These are phyloP conservation scores for Plectosphaerella cucumerina DNA, from an alignment of 2,329 filamentous ascomycete genomes.

Conservation along the genomic window DNA sequence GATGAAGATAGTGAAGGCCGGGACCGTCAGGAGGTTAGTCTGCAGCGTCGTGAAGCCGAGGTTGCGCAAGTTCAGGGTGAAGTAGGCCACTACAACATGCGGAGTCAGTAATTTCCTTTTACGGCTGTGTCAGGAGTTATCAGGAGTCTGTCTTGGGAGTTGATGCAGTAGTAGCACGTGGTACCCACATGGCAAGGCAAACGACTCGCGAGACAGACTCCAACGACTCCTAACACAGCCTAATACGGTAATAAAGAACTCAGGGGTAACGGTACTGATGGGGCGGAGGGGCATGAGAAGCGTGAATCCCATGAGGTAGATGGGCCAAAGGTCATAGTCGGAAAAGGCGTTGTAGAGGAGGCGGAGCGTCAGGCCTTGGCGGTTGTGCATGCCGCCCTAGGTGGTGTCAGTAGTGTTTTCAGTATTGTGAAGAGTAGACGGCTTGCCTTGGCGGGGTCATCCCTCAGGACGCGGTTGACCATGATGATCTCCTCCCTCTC, in stretches of 20 bases:
- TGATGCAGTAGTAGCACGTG: no score
- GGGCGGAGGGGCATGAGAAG: constrained; percentile 19
- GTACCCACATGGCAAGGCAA: no score
- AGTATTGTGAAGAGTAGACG: no score
- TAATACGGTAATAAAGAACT: no score
- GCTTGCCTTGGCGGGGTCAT: constrained; percentile 15
- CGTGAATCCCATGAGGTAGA: constrained; percentile 39
- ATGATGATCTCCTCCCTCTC: constrained; percentile 59
- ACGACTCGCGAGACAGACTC: no score
- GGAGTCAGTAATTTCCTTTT: no score
- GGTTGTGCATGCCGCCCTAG: constrained; percentile 47
- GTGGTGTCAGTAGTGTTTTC: background rate
- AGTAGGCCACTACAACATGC: constrained; percentile 35
- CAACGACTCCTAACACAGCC: no score
- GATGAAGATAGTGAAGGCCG: constrained; percentile 20
- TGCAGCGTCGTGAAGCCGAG: constrained; percentile 48
- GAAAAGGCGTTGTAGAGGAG: constrained; percentile 40
- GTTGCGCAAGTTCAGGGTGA: constrained; percentile 45
- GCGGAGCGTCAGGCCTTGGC: constrained; percentile 41
- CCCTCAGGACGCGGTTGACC: constrained; percentile 47
- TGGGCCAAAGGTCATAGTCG: constrained; percentile 53
- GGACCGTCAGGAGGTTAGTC: constrained; percentile 50
- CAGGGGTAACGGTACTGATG: no score
- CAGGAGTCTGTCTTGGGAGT: no score
- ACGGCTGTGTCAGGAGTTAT: no score